Conservation (phyloP, 2,329 filamentous ascomycete species). For the Dactylellina parvicollis region DNA sequence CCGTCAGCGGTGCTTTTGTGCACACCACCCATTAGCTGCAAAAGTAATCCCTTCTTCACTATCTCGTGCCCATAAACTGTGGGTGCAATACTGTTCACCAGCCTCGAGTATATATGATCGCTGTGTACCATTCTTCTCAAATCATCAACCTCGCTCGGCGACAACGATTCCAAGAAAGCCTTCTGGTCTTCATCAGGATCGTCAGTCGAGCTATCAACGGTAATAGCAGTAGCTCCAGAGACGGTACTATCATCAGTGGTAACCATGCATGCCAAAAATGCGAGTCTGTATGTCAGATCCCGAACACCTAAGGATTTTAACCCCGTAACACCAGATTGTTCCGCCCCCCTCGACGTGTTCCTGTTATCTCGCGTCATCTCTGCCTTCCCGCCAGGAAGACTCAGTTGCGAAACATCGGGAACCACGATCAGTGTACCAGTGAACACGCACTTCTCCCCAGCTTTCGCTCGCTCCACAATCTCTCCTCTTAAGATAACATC, state of each 20-base stretch:
- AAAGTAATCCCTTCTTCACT: conserved; percentile 93
- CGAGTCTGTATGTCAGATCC: conserved; percentile 92
- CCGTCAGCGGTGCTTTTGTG: conserved; percentile 90
- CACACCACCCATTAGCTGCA: conserved; percentile 96
- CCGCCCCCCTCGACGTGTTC: conserved; percentile 73
- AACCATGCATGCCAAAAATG: conserved; percentile 97
- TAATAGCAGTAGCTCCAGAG: conserved; percentile 84
- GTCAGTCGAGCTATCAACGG: conserved; percentile 61
- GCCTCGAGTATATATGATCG: conserved; percentile 90
- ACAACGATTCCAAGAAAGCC: conserved; percentile 85
- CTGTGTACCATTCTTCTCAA: conserved; percentile 92
- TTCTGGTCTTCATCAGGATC: conserved; percentile 69
- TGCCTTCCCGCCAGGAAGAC: conserved; percentile 83
- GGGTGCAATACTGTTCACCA: conserved; percentile 92
- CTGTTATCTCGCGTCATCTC: conserved; percentile 85
- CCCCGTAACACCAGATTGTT: conserved; percentile 77
- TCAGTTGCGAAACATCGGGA: conserved; percentile 93
- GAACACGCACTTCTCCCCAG: conserved; percentile 97
- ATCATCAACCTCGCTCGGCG: conserved; percentile 86
- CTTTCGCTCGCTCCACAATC: conserved; percentile 96
- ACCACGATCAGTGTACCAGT: conserved; percentile 96
- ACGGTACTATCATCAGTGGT: conserved; percentile 81
- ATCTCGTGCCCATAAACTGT: conserved; percentile 98
- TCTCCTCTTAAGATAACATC: conserved; percentile 95
- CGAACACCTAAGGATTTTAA: conserved; percentile 92